These are phyloP conservation scores for Rhododendron ovatum DNA, from an alignment of 148 eudicot species.

Conservation along the genomic window DNA sequence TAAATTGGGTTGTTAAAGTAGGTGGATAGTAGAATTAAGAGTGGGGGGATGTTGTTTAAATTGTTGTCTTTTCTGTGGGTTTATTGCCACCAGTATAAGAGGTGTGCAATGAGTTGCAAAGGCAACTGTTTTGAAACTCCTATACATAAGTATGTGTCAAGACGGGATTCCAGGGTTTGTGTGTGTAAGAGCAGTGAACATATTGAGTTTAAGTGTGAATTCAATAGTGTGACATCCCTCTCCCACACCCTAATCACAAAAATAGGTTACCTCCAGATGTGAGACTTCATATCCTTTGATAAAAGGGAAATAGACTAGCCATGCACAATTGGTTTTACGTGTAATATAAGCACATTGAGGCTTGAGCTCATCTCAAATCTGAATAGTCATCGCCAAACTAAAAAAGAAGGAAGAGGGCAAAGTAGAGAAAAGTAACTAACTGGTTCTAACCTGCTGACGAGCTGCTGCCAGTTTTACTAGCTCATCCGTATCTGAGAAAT, in stretches of 20 bases:
- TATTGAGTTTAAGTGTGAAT: neutral
- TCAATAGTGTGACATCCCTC: neutral
- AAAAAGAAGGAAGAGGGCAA: neutral
- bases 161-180: neutral
- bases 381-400: neutral
- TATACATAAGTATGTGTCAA: neutral
- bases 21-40: neutral
- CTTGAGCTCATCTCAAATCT: neutral
- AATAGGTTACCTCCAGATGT: neutral
- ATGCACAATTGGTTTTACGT: neutral
- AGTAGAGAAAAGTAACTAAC: neutral
- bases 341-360: neutral
- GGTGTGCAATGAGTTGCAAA: neutral
- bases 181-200: neutral
- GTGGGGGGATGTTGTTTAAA: neutral
- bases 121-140: neutral
- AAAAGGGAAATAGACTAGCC: neutral
- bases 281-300: neutral
- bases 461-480: slow-evolving; percentile 76
- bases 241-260: neutral
- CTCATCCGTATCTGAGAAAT: slow-evolving; percentile 81
- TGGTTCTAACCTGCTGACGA: slow-evolving; percentile 63
- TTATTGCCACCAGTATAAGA: neutral
- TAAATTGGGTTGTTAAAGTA: neutral
- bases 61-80: neutral